A percentile compares a stretch with the other conserved stretches of the same genome.
Conservation (phyloP, 2,329 filamentous ascomycete species). For the Scytalidium sp. region DNA sequence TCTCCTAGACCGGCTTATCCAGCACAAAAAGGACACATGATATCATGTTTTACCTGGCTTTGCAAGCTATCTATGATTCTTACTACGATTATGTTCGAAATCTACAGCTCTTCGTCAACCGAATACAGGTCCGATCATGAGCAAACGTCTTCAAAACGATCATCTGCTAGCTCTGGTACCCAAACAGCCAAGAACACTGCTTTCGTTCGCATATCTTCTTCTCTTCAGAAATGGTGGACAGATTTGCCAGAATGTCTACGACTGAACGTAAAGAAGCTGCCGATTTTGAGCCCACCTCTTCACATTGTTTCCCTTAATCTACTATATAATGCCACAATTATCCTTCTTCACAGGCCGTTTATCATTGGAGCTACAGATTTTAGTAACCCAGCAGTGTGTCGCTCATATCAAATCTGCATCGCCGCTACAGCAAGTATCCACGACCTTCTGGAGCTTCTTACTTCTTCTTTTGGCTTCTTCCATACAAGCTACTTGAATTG, state of each 20-base stretch:
- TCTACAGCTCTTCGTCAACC: constrained; percentile 1
- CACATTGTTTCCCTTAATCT: constrained; percentile 55
- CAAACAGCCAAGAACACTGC: neutral
- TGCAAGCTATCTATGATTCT: constrained; percentile 8
- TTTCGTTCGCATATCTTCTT: neutral
- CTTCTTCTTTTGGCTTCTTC: neutral
- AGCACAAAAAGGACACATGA: neutral
- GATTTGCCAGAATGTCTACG: constrained; percentile 49
- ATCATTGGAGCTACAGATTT: neutral
- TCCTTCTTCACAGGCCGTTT: constrained; percentile 7
- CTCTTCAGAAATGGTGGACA: constrained; percentile 48
- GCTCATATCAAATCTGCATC: constrained; percentile 1
- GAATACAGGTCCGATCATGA: neutral
- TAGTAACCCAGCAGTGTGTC: neutral
- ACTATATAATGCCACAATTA: constrained; percentile 5
- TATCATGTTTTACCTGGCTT: constrained; percentile 5
- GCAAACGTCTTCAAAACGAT: neutral
- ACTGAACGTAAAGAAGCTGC: constrained; percentile 45
- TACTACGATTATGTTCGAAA: constrained; percentile 1
- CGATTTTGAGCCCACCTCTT: constrained; percentile 50
- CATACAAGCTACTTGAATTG: constrained; percentile 1
- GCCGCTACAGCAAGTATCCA: constrained; percentile 1
- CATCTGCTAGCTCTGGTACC: neutral
- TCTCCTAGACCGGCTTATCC: neutral
- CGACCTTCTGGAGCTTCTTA: constrained; percentile 3